Evolutionary conservation across 192 early-diverging fungal genomes (phyloP).

Genomic region (Endogone sp.): DNA sequence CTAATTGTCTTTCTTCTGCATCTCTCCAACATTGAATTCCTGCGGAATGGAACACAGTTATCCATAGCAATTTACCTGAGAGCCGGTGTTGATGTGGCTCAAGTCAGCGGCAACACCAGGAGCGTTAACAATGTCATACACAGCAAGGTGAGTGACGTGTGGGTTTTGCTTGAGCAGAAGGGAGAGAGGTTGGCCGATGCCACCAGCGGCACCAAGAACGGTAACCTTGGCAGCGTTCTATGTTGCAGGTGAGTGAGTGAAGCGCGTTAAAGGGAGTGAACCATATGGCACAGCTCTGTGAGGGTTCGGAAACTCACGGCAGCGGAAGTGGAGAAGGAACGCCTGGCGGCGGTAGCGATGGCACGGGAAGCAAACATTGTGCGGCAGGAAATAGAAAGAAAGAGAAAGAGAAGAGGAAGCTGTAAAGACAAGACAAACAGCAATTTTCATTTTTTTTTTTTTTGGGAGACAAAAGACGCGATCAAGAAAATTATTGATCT

Average conservation of each 20-base stretch:
- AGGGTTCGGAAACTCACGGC: neutral
- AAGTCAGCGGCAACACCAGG: conserved; percentile 97
- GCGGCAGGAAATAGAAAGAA: conserved; percentile 4
- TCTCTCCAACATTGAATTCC: neutral
- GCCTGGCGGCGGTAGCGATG: neutral
- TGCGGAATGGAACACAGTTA: neutral
- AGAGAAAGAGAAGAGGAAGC: neutral
- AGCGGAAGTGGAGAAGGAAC: neutral
- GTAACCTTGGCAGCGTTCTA: conserved; percentile 47
- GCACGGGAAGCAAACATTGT: conserved; percentile 5
- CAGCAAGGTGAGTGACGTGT: conserved; percentile 75
- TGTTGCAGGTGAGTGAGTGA: neutral
- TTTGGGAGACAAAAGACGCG: too few species aligned
- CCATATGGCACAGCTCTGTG: too few species aligned
- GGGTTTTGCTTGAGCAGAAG: conserved; percentile 91
- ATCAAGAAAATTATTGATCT: too few species aligned
- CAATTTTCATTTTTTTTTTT: too few species aligned
- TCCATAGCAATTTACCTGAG: conserved; percentile 15
- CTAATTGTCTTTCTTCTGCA: too few species aligned
- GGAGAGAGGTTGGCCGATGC: conserved; percentile 97
- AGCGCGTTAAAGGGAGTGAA: neutral
- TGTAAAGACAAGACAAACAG: neutral
- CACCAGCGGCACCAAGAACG: conserved; percentile 81
- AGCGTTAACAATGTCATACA: conserved; percentile 96
- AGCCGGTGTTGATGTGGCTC: conserved; percentile 27